Evolutionary conservation across 1,139 yeast genomes (phyloP), one percentile per base, ranked within the genome.

Genomic region (Saccharomyces pastorianus): DNA sequence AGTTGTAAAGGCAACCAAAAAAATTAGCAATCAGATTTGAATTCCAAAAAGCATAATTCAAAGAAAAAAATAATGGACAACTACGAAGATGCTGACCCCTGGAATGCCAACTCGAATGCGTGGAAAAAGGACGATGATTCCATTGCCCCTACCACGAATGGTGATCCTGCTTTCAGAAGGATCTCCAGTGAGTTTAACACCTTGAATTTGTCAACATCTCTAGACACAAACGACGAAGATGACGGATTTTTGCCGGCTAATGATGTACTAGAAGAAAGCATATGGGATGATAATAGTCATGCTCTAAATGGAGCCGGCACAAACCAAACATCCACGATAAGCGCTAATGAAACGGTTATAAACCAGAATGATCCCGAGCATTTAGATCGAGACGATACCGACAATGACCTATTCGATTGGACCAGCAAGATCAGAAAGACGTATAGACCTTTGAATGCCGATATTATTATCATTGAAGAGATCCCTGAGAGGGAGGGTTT

Each of bases 401-500:
- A 31, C 34, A 31, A 31, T 31, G 34, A 31, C 4, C 4, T 31
- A 31, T 31, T 31, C 34, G 34, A 31, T 31, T 67, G 69, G 69
- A 54, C 61, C 27, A 59, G 57, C 8, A 34, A 46, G 8, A 61
- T 75, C 6, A 67, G 77, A 44, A 62, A 76, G 48, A 60, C 71
- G 8, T 85, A 81, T 69, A 76, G 76, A 58, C 87, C 88, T 0
- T 68, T 81, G 57, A 68, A 77, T 6, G 70, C 73, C 25, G 88
- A 85, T 60, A 73, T 77, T n/a, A 77, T 90, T 17, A 71, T 73
- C 50, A 84, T 91, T 49, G 79, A 82, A 52, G 91, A 91, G 63
- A 83, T 88, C 2, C 95, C 96, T 0, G 96, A 89, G 65, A 83
- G 85, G 59, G 97, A 91, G 67, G 98, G 99, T 0, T 70, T 91